Evolutionary conservation across 1,284 basidiomycete genomes (phyloP).

Genomic region (Leucoagaricus sp.): DNA sequence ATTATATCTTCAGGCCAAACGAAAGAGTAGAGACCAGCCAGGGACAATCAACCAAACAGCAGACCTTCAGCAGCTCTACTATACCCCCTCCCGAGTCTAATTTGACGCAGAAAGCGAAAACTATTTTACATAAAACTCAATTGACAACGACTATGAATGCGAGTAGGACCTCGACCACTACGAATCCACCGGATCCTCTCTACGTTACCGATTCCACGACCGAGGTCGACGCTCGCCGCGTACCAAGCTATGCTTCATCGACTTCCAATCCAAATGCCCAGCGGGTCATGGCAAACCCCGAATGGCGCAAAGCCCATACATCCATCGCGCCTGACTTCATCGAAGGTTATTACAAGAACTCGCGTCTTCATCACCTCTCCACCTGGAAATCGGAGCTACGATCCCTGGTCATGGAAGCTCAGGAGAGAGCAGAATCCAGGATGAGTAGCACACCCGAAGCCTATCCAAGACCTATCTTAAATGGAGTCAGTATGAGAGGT

Average conservation of each 20-base stretch:
- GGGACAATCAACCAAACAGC: slow-evolving; percentile 41
- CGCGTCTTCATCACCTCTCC: slow-evolving; percentile 88
- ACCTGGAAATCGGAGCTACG: slow-evolving; percentile 93
- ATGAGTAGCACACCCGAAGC: slow-evolving; percentile 24
- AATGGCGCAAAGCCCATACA: slow-evolving; percentile 88
- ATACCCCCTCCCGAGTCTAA: slow-evolving; percentile 1
- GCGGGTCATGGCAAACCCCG: slow-evolving; percentile 75
- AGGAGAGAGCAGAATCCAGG: slow-evolving; percentile 60
- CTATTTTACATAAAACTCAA: no score
- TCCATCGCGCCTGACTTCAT: slow-evolving; percentile 87
- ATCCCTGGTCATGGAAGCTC: slow-evolving; percentile 79
- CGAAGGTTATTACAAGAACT: slow-evolving; percentile 89
- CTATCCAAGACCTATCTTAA: slow-evolving; percentile 25
- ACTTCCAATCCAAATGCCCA: slow-evolving; percentile 71
- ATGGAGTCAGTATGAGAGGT: slow-evolving; percentile 62
- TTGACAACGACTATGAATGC: no score
- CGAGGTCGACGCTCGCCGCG: slow-evolving; percentile 39
- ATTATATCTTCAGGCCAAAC: slow-evolving; percentile 58
- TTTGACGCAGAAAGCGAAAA: no score
- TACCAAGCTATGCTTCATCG: slow-evolving; percentile 65
- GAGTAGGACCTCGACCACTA: no score
- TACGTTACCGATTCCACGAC: slow-evolving; percentile 45
- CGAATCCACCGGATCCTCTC: slow-evolving; percentile 32
- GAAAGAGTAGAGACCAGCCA: slow-evolving; percentile 50
- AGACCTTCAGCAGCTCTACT: slow-evolving; percentile 16